Evolutionary conservation across 2,329 filamentous ascomycete species (phyloP).

Genomic region (Dactylellina haptotyla): DNA sequence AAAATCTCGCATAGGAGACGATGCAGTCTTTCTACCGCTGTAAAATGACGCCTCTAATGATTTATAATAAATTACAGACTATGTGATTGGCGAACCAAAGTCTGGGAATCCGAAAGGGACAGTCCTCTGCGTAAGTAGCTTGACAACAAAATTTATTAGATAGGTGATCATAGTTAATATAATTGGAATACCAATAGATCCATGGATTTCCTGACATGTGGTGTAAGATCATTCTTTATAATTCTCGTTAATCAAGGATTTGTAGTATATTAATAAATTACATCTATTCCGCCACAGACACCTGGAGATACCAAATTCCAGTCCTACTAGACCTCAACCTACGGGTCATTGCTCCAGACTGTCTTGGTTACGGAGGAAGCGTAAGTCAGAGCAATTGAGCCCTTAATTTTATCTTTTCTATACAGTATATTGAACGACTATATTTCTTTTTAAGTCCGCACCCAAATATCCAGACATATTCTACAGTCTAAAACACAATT

Average conservation of each 20-base stretch:
- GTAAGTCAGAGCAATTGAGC: slow-evolving; percentile 60
- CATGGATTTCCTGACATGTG: slow-evolving; percentile 58
- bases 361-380: slow-evolving; percentile 85
- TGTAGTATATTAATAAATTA: background rate
- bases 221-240: slow-evolving; percentile 53
- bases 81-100: slow-evolving; percentile 57
- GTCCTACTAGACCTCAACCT: slow-evolving; percentile 76
- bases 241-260: background rate
- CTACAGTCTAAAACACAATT: slow-evolving; percentile 77
- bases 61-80: slow-evolving; percentile 51
- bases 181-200: slow-evolving; percentile 52
- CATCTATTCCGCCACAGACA: slow-evolving; percentile 62
- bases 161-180: background rate
- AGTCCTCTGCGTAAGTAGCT: slow-evolving; percentile 55
- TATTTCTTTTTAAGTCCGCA: slow-evolving; percentile 60
- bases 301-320: slow-evolving; percentile 91
- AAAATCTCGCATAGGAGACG: slow-evolving; percentile 31
- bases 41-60: slow-evolving; percentile 21
- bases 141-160: background rate
- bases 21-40: too few relatives aligned
- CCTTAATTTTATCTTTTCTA: background rate
- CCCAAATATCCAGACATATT: slow-evolving; percentile 68
- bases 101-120: slow-evolving; percentile 53
- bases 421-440: slow-evolving; percentile 13
- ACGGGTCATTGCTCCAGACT: slow-evolving; percentile 83